Conservation (phyloP, 208 protist genomes). For the Acanthamoeba lenticulata region DNA sequence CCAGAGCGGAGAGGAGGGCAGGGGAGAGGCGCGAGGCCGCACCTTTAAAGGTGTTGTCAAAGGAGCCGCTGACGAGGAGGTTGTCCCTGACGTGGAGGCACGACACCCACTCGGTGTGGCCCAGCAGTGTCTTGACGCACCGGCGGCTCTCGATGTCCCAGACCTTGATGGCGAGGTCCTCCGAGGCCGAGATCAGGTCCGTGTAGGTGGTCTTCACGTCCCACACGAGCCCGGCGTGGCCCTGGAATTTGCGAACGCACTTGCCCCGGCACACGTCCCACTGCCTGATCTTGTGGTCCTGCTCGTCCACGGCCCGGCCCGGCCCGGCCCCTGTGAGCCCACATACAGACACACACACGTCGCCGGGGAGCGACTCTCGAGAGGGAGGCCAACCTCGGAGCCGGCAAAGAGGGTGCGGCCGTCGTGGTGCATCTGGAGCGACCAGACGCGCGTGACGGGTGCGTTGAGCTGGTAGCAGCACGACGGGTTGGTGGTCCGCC, state of each 20-base stretch:
- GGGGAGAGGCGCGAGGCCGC: no score
- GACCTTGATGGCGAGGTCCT: conserved; percentile 12
- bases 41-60: conserved; percentile 27
- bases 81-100: neutral
- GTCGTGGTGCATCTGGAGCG: neutral
- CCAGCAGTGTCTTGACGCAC: neutral
- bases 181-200: neutral
- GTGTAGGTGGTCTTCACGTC: conserved; percentile 6
- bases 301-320: no score
- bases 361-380: no score
- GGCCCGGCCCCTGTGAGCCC: no score
- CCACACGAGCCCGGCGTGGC: conserved; percentile 5
- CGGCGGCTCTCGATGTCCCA: neutral
- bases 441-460: neutral
- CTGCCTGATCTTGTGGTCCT: conserved; percentile 38
- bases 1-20: no score
- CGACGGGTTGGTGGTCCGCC: neutral
- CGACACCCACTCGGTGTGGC: conserved; percentile 16
- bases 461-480: conserved; percentile 25
- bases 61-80: neutral
- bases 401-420: neutral
- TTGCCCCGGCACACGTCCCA: neutral
- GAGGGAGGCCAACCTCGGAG: neutral
- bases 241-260: neutral
- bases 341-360: neutral